phyloP scores from a whole-genome alignment of 495 filamentous ascomycete genomes.

The Penicillium riverlandense region DNA sequence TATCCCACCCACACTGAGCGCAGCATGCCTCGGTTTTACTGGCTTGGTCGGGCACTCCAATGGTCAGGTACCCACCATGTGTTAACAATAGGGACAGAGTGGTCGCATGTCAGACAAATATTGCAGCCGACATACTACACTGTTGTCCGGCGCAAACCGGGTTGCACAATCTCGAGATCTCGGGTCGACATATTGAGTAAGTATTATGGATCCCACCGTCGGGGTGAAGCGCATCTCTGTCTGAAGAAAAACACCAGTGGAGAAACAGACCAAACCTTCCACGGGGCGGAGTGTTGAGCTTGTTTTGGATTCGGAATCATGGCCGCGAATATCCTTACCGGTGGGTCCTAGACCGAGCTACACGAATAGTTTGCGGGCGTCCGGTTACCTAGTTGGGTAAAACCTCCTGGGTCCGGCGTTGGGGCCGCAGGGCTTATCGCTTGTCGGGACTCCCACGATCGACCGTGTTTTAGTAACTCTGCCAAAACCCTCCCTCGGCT shows the following conservation, averaged over 20 bases:
- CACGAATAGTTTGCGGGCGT: slow-evolving; percentile 14
- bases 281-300: background rate
- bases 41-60: too few relatives aligned
- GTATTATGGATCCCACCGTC: background rate
- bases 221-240: slow-evolving; percentile 1
- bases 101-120: too few relatives aligned
- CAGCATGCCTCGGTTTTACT: background rate
- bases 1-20: background rate
- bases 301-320: slow-evolving; percentile 8
- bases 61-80: too few relatives aligned
- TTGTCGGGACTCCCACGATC: slow-evolving; percentile 7
- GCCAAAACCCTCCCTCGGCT: background rate
- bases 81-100: too few relatives aligned
- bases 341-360: slow-evolving; percentile 2
- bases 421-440: slow-evolving; percentile 24
- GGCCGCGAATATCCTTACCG: slow-evolving; percentile 12
- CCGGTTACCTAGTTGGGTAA: slow-evolving; percentile 20
- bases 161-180: background rate
- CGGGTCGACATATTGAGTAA: too few relatives aligned
- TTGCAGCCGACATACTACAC: too few relatives aligned
- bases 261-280: background rate
- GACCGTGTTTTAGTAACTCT: background rate
- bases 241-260: slow-evolving; percentile 4
- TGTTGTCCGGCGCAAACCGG: too few relatives aligned
- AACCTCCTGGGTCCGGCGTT: slow-evolving; percentile 16